Base-by-base conservation (phyloP, 305 asterid species). In the Caryopteris hybrid region DNA sequence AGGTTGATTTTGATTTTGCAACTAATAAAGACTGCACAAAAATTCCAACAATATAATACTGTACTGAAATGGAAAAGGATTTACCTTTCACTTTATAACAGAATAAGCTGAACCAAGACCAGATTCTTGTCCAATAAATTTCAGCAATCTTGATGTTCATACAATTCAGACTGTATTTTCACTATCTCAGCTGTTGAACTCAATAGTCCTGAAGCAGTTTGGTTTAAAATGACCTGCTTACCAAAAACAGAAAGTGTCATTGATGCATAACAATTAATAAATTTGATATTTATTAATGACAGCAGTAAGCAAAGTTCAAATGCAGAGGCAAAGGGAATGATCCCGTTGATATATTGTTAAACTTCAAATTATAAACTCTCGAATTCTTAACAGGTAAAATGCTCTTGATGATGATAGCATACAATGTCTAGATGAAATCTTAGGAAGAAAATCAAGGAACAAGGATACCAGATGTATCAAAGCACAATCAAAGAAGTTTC, bases 21-120 rank as follows among this genome's bases (percentile, higher is more conserved):
- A 39, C 45, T 66, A 36, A 48, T 7, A 39, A 13, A 57, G 42
- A 45, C n/a, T 33, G 36, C 42, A 42, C 57, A 17, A 51, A n/a
- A 29, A 33, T 59, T 75, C 64, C n/a, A 64, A 57, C 34, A 57
- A 48, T n/a, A 56, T 18, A 16, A 13, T 1, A 7, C 52, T 33
- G 45, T 33, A 29, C 57, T 29, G 11, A 6, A 31, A 52, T 27
- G 17, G 25, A 39, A 61, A 70, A 58, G 53, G 48, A 16, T 46
- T 50, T 42, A 67, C 59, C 72, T 53, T 47, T 72, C 61, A 68
- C 71, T 64, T 31, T 50, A 55, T 61, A 67, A 56, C 64, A 61
- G 50, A 52, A 45, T 58, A 50, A 21, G 14, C 22, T 31, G 71
- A 29, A 45, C 51, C 47, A 11, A 25, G 42, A 18, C 2, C 16